phyloP scores from a whole-genome alignment of 2,329 filamentous ascomycete genomes.

The Penicillium decumbens region DNA sequence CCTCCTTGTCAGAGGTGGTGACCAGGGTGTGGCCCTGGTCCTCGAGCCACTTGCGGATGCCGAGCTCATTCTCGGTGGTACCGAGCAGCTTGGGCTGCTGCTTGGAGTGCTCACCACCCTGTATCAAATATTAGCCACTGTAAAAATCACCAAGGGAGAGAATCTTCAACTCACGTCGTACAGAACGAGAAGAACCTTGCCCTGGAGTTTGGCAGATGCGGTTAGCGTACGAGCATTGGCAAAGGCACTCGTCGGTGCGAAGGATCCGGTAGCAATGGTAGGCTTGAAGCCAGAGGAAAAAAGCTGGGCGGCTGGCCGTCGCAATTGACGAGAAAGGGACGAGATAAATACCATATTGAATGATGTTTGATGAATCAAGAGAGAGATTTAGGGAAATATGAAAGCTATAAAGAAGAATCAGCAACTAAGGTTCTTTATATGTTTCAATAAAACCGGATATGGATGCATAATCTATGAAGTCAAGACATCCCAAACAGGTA shows the following conservation, averaged over 20 bases:
- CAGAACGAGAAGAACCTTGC: constrained; percentile 89
- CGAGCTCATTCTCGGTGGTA: constrained; percentile 97
- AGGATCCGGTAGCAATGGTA: constrained; percentile 19
- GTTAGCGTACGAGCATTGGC: constrained; percentile 59
- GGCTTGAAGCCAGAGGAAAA: constrained; percentile 42
- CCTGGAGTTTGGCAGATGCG: constrained; percentile 66
- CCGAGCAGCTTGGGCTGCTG: constrained; percentile 85
- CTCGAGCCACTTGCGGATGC: constrained; percentile 95
- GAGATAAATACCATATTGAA: constrained; percentile 61
- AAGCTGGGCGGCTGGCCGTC: constrained; percentile 52
- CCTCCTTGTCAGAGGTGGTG: constrained; percentile 97
- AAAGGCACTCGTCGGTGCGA: constrained; percentile 36
- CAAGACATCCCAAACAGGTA: constrained; percentile 8
- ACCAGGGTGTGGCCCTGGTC: constrained; percentile 93
- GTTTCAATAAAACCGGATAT: constrained; percentile 1
- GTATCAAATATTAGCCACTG: constrained; percentile 7
- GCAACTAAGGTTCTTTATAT: constrained; percentile 4
- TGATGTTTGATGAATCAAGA: background rate
- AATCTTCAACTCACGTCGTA: constrained; percentile 67
- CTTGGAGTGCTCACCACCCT: constrained; percentile 78
- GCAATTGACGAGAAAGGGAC: constrained; percentile 54
- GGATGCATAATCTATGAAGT: constrained; percentile 7
- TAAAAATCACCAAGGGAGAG: background rate
- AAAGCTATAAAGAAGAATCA: constrained; percentile 3
- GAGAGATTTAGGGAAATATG: constrained; percentile 3